phyloP scores from a whole-genome alignment of 2,329 filamentous ascomycete species.

The Colletotrichum caudatum region DNA sequence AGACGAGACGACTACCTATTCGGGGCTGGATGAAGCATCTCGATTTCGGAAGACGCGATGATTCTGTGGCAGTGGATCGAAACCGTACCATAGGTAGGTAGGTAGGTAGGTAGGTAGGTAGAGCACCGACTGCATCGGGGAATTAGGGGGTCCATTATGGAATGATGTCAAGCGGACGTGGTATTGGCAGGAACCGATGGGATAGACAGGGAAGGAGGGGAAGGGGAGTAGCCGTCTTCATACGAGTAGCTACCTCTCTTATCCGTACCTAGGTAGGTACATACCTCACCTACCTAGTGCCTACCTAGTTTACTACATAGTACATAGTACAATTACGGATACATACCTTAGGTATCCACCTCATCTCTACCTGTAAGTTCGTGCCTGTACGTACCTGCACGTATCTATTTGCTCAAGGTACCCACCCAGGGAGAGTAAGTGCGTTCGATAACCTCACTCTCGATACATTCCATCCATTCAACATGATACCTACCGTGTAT shows the following conservation, averaged over 20 bases:
- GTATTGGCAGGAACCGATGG: constrained; percentile 12
- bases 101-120: too few species aligned
- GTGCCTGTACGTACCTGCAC: too few species aligned
- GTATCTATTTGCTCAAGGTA: too few species aligned
- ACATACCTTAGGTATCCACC: too few species aligned
- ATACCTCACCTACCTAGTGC: too few species aligned
- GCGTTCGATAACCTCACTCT: too few species aligned
- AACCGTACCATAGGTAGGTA: background rate
- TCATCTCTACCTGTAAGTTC: too few species aligned
- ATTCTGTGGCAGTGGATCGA: constrained; percentile 24
- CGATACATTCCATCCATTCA: too few species aligned
- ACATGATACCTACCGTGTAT: too few species aligned
- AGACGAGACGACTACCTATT: constrained; percentile 10
- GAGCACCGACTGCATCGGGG: constrained; percentile 12
- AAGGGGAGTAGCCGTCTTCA: background rate
- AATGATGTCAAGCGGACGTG: constrained; percentile 36
- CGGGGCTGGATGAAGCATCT: constrained; percentile 18
- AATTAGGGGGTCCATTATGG: constrained; percentile 28
- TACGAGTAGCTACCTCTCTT: background rate
- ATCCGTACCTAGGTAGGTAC: background rate
- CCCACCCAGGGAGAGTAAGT: too few species aligned
- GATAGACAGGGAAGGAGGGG: background rate
- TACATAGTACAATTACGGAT: too few species aligned
- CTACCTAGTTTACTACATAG: too few species aligned
- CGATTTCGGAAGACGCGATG: constrained; percentile 26